Conservation (phyloP, 2,329 filamentous ascomycete genomes). For the Epichloe sylvatica region DNA sequence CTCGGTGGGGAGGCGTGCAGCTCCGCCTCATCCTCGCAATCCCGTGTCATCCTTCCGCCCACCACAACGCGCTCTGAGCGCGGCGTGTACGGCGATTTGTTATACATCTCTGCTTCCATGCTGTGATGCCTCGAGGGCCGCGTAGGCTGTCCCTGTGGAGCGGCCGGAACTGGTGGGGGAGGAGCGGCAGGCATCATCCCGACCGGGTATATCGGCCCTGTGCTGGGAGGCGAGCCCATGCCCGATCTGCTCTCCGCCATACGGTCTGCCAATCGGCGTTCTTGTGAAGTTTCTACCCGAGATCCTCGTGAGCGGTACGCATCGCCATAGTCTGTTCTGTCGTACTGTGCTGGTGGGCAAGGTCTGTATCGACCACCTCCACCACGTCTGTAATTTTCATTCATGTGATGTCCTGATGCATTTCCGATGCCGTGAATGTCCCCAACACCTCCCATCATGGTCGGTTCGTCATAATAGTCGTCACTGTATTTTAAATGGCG, state of each 20-base stretch:
- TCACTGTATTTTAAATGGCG: constrained; percentile 15
- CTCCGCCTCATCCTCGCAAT: constrained; percentile 20
- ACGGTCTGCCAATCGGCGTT: constrained; percentile 28
- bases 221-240: constrained; percentile 20
- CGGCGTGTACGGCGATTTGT: constrained; percentile 16
- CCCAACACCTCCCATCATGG: constrained; percentile 19
- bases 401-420: constrained; percentile 43
- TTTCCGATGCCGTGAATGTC: constrained; percentile 34
- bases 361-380: constrained; percentile 1
- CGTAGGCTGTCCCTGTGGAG: neutral
- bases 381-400: constrained; percentile 37
- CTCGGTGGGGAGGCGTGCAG: constrained; percentile 14
- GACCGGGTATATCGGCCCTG: constrained; percentile 18
- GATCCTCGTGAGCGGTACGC: constrained; percentile 28
- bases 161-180: neutral
- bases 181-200: constrained; percentile 11
- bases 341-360: neutral
- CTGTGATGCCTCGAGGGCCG: constrained; percentile 23
- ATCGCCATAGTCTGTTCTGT: constrained; percentile 23
- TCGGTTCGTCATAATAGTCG: constrained; percentile 27
- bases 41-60: constrained; percentile 14
- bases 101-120: constrained; percentile 25
- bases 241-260: constrained; percentile 29
- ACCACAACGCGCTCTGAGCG: constrained; percentile 18
- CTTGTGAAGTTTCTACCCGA: too few relatives aligned